Evolutionary conservation across 2,329 filamentous ascomycete species (phyloP).

Genomic region (Phialophora chinensis): DNA sequence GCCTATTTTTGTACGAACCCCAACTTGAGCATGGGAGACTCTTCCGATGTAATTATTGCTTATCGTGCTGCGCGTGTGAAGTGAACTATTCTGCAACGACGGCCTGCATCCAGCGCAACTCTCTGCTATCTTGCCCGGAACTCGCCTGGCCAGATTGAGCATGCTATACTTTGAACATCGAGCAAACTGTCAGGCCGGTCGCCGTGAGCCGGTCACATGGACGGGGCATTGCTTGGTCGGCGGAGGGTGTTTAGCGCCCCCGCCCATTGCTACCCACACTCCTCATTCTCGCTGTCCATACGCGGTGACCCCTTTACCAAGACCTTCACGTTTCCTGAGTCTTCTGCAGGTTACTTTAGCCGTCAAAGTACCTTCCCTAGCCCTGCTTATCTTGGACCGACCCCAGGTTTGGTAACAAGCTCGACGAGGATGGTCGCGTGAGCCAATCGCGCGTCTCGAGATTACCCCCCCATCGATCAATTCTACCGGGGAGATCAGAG

Average conservation of each 20-base stretch:
- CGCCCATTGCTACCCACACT: neutral
- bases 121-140: neutral
- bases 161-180: neutral
- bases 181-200: neutral
- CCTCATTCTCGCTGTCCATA: neutral
- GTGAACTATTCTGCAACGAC: too few relatives aligned
- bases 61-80: neutral
- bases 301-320: neutral
- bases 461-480: neutral
- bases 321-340: neutral
- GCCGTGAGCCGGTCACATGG: neutral
- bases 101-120: neutral
- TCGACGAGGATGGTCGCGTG: neutral
- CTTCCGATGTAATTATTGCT: neutral
- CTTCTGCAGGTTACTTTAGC: neutral
- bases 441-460: neutral
- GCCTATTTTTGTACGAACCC: neutral
- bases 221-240: too few relatives aligned
- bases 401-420: neutral
- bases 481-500: neutral
- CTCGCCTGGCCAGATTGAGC: neutral
- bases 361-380: neutral
- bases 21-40: neutral
- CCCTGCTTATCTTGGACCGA: neutral
- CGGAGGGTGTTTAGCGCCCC: neutral